Conservation (phyloP, 352 stramenopile species). For the Globisporangium cederbergense region DNA sequence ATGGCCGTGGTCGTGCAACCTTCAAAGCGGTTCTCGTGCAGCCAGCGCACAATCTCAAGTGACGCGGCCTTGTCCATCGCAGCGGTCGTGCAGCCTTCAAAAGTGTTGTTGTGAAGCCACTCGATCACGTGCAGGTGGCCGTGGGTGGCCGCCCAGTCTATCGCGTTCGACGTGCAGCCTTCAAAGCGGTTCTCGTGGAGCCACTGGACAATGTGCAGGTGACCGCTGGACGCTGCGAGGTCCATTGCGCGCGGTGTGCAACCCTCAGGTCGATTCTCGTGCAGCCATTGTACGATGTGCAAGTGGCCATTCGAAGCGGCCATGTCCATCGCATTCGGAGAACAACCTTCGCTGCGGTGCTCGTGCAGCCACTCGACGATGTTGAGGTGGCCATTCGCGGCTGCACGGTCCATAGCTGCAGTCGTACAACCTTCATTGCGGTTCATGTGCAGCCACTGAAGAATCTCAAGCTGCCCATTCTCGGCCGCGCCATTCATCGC, state of each 20-base stretch:
- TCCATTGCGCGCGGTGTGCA: conserved; percentile 11
- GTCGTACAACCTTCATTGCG: conserved; percentile 6
- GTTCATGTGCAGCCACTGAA: conserved; percentile 6
- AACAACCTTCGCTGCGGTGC: conserved; percentile 7
- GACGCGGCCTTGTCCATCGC: conserved; percentile 15
- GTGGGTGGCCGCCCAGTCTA: conserved; percentile 6
- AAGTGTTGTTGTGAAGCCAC: conserved; percentile 12
- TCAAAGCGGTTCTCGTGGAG: conserved; percentile 9
- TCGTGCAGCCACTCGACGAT: conserved; percentile 13
- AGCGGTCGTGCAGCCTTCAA: conserved; percentile 15
- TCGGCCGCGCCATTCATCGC: conserved; percentile 11
- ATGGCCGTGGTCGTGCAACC: conserved; percentile 10
- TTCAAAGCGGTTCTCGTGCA: conserved; percentile 4
- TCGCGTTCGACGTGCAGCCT: conserved; percentile 14
- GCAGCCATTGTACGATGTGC: conserved; percentile 8
- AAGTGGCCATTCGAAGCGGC: conserved; percentile 8
- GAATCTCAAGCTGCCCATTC: conserved; percentile 4
- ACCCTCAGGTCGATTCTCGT: conserved; percentile 6
- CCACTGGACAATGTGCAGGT: conserved; percentile 8
- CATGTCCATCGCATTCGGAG: conserved; percentile 8
- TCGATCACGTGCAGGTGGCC: conserved; percentile 3
- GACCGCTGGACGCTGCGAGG: conserved; percentile 1
- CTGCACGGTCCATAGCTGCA: conserved; percentile 6
- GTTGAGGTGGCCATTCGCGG: conserved; percentile 5
- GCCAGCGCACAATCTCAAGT: conserved; percentile 10